These are phyloP conservation scores for Posidonia oceanica DNA, from an alignment of 116 monocot species.

Conservation along the genomic window DNA sequence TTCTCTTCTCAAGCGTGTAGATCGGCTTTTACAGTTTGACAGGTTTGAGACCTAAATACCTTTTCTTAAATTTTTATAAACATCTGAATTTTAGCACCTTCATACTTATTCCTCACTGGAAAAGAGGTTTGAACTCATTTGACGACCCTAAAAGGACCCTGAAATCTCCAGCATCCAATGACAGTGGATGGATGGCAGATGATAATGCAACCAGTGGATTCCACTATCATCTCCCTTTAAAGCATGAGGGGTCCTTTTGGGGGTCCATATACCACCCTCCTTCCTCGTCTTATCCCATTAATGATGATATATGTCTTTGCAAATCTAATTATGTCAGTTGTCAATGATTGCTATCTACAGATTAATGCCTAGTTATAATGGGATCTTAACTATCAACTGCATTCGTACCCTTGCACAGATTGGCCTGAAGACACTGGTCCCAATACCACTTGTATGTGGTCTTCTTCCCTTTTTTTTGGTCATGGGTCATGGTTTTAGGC, in stretches of 20 bases:
- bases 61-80: too few species aligned
- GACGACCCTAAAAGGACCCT: not conserved
- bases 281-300: too few species aligned
- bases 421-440: slow-evolving; percentile 51
- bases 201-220: too few species aligned
- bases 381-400: slow-evolving; percentile 78
- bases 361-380: slow-evolving; percentile 81
- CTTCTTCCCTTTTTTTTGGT: not conserved
- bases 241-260: too few species aligned
- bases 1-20: slow-evolving; percentile 86
- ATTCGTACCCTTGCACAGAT: slow-evolving; percentile 73
- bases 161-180: too few species aligned
- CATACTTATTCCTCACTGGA: too few species aligned
- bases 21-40: slow-evolving; percentile 86
- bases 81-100: too few species aligned
- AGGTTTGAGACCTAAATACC: slow-evolving; percentile 27
- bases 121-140: not conserved
- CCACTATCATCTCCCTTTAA: too few species aligned
- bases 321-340: not conserved
- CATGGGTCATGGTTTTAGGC: not conserved
- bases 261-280: too few species aligned
- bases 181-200: too few species aligned
- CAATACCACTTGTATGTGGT: slow-evolving; percentile 46
- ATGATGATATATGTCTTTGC: not conserved
- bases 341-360: slow-evolving; percentile 19